A percentile compares a stretch with the other conserved stretches of the same genome.
These are phyloP conservation scores for Vitis cinerea DNA, from an alignment of 164 flowering plant genomes.

Conservation along the genomic window DNA sequence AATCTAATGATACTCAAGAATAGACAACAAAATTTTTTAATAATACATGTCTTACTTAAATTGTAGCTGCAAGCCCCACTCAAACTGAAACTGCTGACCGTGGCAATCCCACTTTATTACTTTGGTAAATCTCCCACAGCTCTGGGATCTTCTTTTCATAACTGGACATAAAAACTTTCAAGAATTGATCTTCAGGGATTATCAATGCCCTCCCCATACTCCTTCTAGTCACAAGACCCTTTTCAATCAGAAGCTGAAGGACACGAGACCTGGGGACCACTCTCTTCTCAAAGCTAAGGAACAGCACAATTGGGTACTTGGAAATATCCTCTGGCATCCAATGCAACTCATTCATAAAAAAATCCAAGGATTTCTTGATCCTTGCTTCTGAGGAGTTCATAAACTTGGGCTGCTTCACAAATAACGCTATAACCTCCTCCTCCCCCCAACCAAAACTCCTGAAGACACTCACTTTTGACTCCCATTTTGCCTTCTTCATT, in stretches of 20 bases:
- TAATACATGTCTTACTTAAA: too few relatives aligned
- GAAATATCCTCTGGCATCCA: neutral
- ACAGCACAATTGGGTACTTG: neutral
- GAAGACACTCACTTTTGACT: neutral
- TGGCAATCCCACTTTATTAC: neutral
- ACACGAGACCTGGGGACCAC: constrained; percentile 3
- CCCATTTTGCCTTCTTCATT: neutral
- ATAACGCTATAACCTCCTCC: neutral
- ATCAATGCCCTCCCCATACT: neutral
- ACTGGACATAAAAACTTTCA: neutral
- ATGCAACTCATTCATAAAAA: neutral
- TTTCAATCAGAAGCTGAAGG: neutral
- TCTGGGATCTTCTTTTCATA: neutral
- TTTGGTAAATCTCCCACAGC: neutral
- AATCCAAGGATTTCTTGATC: neutral
- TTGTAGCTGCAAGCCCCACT: too few relatives aligned
- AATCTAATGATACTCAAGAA: too few relatives aligned
- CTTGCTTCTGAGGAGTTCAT: constrained; percentile 1
- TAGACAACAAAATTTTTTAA: too few relatives aligned
- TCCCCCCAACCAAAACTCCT: constrained; percentile 7
- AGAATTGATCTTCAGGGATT: constrained; percentile 2
- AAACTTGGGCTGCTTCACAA: constrained; percentile 9
- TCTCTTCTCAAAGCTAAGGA: constrained; percentile 4
- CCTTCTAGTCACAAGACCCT: neutral
- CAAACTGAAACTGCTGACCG: too few relatives aligned